Evolutionary conservation across 257 asterid species (phyloP).

Genomic region (Plectranthus barbatus): DNA sequence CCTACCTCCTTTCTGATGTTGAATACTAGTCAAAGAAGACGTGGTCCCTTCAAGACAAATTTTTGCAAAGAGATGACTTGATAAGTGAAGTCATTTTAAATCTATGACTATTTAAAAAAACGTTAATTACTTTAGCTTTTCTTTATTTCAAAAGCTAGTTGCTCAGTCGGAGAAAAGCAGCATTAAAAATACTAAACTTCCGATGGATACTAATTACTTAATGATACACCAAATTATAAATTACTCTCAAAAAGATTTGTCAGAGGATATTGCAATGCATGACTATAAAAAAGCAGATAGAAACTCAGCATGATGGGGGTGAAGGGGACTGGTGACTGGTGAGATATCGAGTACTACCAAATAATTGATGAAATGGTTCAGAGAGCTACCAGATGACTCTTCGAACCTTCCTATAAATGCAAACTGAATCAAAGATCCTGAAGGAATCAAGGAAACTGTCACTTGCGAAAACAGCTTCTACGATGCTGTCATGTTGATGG

Average conservation of each 20-base stretch:
- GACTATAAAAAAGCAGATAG: background rate
- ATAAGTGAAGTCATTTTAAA: background rate
- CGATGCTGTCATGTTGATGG: background rate
- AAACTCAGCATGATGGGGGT: background rate
- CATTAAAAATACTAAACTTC: background rate
- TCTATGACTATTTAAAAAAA: background rate
- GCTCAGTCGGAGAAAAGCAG: background rate
- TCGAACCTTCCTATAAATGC: conserved; percentile 65
- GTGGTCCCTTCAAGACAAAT: conserved; percentile 36
- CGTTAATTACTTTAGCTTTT: background rate
- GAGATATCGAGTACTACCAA: background rate
- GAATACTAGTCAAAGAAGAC: conserved; percentile 40
- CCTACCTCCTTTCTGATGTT: conserved; percentile 25
- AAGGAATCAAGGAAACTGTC: conserved; percentile 14
- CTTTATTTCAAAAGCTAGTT: background rate
- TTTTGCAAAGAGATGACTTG: background rate
- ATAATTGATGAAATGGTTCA: conserved; percentile 3
- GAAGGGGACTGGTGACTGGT: background rate
- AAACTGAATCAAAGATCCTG: conserved; percentile 69
- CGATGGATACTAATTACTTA: background rate
- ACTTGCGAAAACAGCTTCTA: conserved; percentile 3
- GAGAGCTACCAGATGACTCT: conserved; percentile 61
- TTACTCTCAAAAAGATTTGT: background rate
- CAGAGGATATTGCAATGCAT: background rate
- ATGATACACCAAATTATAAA: background rate